These are phyloP conservation scores for Panicum miliaceum DNA, from an alignment of 176 grass and related monocot species.

Conservation along the genomic window DNA sequence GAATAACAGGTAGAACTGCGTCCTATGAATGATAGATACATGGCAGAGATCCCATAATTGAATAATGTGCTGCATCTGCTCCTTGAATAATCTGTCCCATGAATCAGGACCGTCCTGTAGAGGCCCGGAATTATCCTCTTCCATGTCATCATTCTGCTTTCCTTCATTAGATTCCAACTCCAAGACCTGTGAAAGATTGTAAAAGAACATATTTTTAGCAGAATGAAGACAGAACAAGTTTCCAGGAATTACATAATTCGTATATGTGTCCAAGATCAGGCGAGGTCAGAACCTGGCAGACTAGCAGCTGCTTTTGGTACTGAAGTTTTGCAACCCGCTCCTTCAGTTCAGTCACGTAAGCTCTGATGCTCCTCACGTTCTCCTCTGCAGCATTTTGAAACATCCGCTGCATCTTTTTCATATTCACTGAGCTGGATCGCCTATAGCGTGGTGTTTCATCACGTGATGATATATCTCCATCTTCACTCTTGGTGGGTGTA, in stretches of 20 bases:
- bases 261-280: constrained; percentile 18
- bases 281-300: constrained; percentile 72
- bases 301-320: constrained; percentile 97
- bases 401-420: constrained; percentile 98
- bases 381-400: constrained; percentile 97
- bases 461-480: constrained; percentile 69
- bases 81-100: constrained; percentile 70
- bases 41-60: constrained; percentile 83
- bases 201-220: constrained; percentile 38
- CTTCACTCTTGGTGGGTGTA: constrained; percentile 83
- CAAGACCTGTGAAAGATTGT: constrained; percentile 61
- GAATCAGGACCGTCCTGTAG: constrained; percentile 60
- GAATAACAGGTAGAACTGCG: constrained; percentile 92
- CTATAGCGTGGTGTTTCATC: constrained; percentile 82
- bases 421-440: constrained; percentile 90
- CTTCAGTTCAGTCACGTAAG: constrained; percentile 95
- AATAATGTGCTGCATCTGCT: constrained; percentile 94
- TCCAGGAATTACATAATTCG: not conserved
- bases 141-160: constrained; percentile 46
- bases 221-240: not conserved
- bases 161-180: constrained; percentile 86
- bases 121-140: constrained; percentile 48
- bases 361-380: constrained; percentile 83
- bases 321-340: constrained; percentile 96
- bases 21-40: constrained; percentile 90